Conservation (phyloP, 1,284 basidiomycete species). For the Ganoderma boninense region DNA sequence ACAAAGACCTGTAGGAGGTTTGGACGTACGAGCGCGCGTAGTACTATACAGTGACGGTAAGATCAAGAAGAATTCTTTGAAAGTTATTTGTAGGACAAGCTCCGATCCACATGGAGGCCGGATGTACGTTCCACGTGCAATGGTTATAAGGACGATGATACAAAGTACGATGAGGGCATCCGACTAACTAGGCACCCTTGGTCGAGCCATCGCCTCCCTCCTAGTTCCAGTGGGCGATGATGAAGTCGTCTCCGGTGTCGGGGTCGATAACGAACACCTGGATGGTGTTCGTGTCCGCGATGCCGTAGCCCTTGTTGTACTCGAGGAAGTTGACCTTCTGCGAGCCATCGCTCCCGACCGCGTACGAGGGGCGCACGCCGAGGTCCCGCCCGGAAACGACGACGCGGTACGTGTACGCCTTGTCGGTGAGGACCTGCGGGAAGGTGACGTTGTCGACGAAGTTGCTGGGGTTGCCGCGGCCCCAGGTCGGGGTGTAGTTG, state of each 20-base stretch:
- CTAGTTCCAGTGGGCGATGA: slow-evolving; percentile 30
- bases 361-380: slow-evolving; percentile 24
- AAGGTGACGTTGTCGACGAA: slow-evolving; percentile 34
- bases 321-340: slow-evolving; percentile 36
- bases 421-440: slow-evolving; percentile 29
- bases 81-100: not conserved
- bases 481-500: slow-evolving; percentile 32
- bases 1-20: slow-evolving; percentile 14
- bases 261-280: slow-evolving; percentile 33
- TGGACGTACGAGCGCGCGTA: not conserved
- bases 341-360: slow-evolving; percentile 29
- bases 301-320: slow-evolving; percentile 33
- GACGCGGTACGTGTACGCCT: slow-evolving; percentile 35
- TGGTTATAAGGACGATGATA: not conserved
- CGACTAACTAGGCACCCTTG: not conserved
- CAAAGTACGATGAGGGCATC: not conserved
- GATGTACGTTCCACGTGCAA: not conserved
- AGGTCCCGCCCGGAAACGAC: slow-evolving; percentile 26
- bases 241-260: slow-evolving; percentile 17
- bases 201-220: not conserved
- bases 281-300: slow-evolving; percentile 19
- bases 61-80: not conserved
- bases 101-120: not conserved
- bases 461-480: slow-evolving; percentile 29
- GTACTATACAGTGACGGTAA: not conserved